A percentile compares a stretch with the other conserved stretches of the same genome.
Conservation (phyloP, 148 eudicot genomes). For the Chenopodium quinoa region DNA sequence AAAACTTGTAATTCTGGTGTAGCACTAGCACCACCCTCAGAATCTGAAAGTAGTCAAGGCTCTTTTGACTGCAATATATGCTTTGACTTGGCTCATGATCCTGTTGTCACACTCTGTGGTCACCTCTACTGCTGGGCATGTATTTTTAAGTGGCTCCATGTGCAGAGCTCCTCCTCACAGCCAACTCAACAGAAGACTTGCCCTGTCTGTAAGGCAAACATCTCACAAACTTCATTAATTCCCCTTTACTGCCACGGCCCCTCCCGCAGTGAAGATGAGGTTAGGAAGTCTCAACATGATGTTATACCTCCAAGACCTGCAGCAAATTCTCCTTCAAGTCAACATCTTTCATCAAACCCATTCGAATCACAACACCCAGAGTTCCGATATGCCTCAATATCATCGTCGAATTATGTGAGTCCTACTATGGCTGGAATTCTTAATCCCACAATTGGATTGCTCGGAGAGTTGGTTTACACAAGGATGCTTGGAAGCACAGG, state of each 20-base stretch:
- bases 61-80: constrained; percentile 85
- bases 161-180: constrained; percentile 48
- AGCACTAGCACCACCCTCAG: not conserved
- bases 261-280: constrained; percentile 36
- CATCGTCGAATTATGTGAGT: constrained; percentile 36
- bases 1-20: no score
- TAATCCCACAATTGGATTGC: constrained; percentile 58
- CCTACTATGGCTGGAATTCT: constrained; percentile 39
- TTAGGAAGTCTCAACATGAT: constrained; percentile 32
- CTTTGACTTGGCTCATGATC: constrained; percentile 78
- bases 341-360: constrained; percentile 29
- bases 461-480: constrained; percentile 68
- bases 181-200: constrained; percentile 49
- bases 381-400: constrained; percentile 33
- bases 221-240: constrained; percentile 60
- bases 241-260: constrained; percentile 71
- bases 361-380: constrained; percentile 36
- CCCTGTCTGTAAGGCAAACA: constrained; percentile 74
- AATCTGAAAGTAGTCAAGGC: constrained; percentile 36
- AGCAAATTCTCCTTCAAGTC: constrained; percentile 19
- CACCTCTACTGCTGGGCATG: constrained; percentile 96
- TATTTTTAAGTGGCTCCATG: constrained; percentile 78
- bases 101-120: constrained; percentile 89
- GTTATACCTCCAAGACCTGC: constrained; percentile 61
- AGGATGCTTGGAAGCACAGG: constrained; percentile 63